phyloP scores from a whole-genome alignment of 2,329 filamentous ascomycete genomes.

The Alternaria arbusti region DNA sequence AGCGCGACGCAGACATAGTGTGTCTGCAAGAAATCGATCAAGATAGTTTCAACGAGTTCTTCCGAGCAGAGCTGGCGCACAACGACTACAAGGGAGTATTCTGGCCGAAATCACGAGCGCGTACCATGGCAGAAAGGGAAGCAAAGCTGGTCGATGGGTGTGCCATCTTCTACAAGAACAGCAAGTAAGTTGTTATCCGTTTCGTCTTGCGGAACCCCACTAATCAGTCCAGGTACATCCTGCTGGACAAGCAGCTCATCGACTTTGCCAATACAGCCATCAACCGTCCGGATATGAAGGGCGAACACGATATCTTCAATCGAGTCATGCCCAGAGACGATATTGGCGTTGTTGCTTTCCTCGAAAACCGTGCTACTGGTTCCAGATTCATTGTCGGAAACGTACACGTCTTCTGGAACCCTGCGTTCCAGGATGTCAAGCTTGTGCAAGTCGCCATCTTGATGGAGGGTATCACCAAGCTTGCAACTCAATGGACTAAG shows the following conservation, averaged over 20 bases:
- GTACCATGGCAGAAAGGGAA: conserved; percentile 90
- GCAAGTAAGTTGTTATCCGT: conserved; percentile 62
- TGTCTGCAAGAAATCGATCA: conserved; percentile 93
- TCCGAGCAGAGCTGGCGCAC: conserved; percentile 83
- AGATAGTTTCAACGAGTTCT: conserved; percentile 89
- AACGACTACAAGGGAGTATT: conserved; percentile 93
- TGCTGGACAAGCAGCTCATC: conserved; percentile 92
- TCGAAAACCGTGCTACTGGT: conserved; percentile 91
- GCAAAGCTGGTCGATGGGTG: conserved; percentile 92
- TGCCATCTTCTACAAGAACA: conserved; percentile 94
- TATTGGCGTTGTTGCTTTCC: conserved; percentile 88
- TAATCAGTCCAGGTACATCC: conserved; percentile 65
- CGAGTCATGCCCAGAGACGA: conserved; percentile 98
- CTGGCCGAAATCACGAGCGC: conserved; percentile 86
- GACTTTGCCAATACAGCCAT: conserved; percentile 93
- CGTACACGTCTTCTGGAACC: conserved; percentile 95
- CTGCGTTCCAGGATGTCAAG: conserved; percentile 89
- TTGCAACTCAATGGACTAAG: conserved; percentile 83
- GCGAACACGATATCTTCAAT: conserved; percentile 97
- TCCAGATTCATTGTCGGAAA: conserved; percentile 91
- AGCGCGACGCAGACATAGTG: conserved; percentile 84
- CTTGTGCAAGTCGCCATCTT: conserved; percentile 93
- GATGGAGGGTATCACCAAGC: conserved; percentile 87
- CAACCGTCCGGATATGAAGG: conserved; percentile 95
- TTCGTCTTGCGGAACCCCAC: not conserved